Conservation (phyloP, 768 basidiomycete species). For the Lanmaoa rubissima region DNA sequence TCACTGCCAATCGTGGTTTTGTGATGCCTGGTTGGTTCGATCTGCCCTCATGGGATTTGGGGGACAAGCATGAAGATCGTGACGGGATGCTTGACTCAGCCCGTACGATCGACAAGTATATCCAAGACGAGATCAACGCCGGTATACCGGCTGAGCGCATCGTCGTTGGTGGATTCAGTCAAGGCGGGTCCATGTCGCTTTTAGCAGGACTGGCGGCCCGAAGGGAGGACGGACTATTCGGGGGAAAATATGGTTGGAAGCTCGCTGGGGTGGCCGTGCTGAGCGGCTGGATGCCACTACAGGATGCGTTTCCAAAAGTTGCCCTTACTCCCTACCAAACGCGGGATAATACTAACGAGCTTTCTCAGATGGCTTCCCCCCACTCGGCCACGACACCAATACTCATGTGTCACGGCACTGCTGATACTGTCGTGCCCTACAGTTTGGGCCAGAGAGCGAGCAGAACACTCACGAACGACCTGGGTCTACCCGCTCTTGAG, state of each 20-base stretch:
- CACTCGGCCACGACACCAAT: conserved; percentile 65
- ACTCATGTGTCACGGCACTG: conserved; percentile 84
- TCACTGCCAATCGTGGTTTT: conserved; percentile 72
- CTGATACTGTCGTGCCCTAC: conserved; percentile 70
- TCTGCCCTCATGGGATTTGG: conserved; percentile 60
- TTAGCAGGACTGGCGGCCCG: conserved; percentile 56
- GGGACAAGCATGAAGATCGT: conserved; percentile 57
- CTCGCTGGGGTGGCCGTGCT: conserved; percentile 71
- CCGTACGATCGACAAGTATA: conserved; percentile 59
- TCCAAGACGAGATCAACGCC: conserved; percentile 69
- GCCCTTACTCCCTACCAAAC: conserved; percentile 17
- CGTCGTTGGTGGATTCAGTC: conserved; percentile 86
- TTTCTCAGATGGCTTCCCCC: conserved; percentile 54
- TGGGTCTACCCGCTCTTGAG: conserved; percentile 47
- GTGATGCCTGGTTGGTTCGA: conserved; percentile 87
- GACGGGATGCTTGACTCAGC: conserved; percentile 60
- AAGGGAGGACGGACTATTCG: conserved; percentile 25
- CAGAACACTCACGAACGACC: conserved; percentile 50
- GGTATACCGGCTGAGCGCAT: conserved; percentile 71
- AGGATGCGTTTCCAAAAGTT: conserved; percentile 63
- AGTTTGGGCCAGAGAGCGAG: conserved; percentile 53
- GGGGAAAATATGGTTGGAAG: conserved; percentile 46
- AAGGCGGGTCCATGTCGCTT: conserved; percentile 80
- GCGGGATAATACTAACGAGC: conserved; percentile 1
- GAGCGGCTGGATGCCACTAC: conserved; percentile 79